These are phyloP conservation scores for Fusarium devonianum DNA, from an alignment of 2,329 filamentous ascomycete species.

Conservation along the genomic window DNA sequence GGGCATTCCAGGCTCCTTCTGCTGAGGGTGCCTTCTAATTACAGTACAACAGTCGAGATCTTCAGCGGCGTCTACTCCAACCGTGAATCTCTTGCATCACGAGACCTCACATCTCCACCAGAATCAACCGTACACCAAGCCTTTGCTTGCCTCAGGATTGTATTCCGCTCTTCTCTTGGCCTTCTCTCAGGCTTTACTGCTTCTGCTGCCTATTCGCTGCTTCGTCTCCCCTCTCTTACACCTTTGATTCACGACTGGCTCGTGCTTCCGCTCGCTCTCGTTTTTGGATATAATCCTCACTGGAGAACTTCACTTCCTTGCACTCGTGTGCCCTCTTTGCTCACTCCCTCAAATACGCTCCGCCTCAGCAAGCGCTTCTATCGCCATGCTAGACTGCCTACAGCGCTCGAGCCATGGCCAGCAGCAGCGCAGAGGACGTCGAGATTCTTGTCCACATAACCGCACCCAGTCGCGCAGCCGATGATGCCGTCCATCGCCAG, in stretches of 20 bases:
- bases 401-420: constrained; percentile 37
- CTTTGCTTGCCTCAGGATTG: neutral
- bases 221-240: constrained; percentile 3
- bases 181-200: neutral
- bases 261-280: constrained; percentile 14
- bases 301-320: neutral
- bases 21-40: neutral
- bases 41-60: too few relatives aligned
- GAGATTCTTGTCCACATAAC: constrained; percentile 65
- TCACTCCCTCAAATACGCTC: neutral
- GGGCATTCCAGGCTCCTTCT: neutral
- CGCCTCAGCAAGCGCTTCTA: constrained; percentile 6
- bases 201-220: constrained; percentile 5
- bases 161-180: neutral
- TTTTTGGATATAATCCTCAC: constrained; percentile 19
- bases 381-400: constrained; percentile 37
- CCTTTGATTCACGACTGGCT: constrained; percentile 20
- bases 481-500: constrained; percentile 59
- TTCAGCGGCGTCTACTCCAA: constrained; percentile 20
- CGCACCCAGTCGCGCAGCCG: constrained; percentile 56
- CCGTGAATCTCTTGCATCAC: constrained; percentile 20
- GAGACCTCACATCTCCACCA: constrained; percentile 10
- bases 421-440: constrained; percentile 43
- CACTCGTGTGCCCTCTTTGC: neutral
- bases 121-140: neutral